Percentiles rank a stretch among this genome's conserved stretches.
Conservation (phyloP, 2,329 filamentous ascomycete species). For the Colletotrichum cordylinicola region DNA sequence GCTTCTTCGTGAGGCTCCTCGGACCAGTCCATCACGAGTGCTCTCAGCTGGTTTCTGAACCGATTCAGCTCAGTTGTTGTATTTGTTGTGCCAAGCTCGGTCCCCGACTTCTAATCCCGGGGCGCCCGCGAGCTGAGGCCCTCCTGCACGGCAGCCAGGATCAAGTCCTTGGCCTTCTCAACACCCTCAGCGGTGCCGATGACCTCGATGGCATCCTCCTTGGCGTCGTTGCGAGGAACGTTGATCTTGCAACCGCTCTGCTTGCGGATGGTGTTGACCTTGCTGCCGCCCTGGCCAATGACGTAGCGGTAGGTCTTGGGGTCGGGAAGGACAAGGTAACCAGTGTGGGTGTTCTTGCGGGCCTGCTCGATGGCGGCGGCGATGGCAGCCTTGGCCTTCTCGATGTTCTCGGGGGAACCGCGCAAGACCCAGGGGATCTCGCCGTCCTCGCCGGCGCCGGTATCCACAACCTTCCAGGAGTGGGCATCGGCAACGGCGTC, state of each 20-base stretch:
- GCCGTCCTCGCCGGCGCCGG: constrained; percentile 64
- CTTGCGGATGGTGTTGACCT: constrained; percentile 92
- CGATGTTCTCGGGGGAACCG: constrained; percentile 77
- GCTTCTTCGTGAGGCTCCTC: background rate
- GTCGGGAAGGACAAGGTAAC: constrained; percentile 90
- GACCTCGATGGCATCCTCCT: constrained; percentile 88
- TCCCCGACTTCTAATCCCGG: constrained; percentile 10
- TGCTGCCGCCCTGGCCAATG: constrained; percentile 86
- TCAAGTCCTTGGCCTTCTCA: constrained; percentile 87
- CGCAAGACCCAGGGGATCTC: constrained; percentile 90
- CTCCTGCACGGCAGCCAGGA: constrained; percentile 80
- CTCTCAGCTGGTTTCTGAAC: background rate
- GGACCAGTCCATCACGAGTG: background rate
- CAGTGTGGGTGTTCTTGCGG: constrained; percentile 72
- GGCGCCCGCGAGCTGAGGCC: constrained; percentile 41
- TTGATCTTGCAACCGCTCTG: constrained; percentile 94
- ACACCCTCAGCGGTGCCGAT: constrained; percentile 79
- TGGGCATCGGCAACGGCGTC: constrained; percentile 69
- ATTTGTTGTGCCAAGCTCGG: background rate
- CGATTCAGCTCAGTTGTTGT: background rate
- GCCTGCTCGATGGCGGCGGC: constrained; percentile 76
- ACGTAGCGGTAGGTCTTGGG: constrained; percentile 89
- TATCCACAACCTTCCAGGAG: constrained; percentile 83
- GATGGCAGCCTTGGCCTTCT: constrained; percentile 80
- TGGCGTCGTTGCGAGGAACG: constrained; percentile 81